Conservation (phyloP, 176 grass and related monocot genomes). For the Olyra latifolia region DNA sequence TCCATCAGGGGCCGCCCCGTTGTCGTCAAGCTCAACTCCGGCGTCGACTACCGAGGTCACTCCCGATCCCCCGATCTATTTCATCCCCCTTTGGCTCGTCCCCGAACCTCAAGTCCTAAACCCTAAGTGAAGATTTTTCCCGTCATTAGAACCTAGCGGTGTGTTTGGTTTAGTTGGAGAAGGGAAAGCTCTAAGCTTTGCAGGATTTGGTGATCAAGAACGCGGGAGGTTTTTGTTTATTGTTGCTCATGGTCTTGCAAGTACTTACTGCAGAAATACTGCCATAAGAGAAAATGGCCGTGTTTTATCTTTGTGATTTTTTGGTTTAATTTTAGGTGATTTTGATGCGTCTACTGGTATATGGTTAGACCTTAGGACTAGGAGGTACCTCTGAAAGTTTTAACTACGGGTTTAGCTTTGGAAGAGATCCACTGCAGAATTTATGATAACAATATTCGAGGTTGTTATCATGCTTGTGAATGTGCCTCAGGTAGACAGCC, state of each 20-base stretch:
- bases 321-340: neutral
- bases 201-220: neutral
- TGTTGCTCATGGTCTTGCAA: neutral
- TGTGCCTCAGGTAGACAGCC: neutral
- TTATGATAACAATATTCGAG: neutral
- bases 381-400: neutral
- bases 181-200: neutral
- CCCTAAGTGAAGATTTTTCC: neutral
- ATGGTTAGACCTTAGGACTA: conserved; percentile 3
- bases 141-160: neutral
- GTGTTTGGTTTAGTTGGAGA: neutral
- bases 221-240: neutral
- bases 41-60: conserved; percentile 68
- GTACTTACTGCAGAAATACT: neutral
- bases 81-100: neutral
- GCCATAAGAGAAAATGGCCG: neutral
- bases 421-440: neutral
- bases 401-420: neutral
- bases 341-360: neutral
- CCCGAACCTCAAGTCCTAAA: neutral
- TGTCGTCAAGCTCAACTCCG: conserved; percentile 87
- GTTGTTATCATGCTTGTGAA: neutral
- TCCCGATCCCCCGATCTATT: neutral
- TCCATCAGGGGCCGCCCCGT: conserved; percentile 73
- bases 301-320: neutral